These are phyloP conservation scores for Rachicladosporium sp. DNA, from an alignment of 2,329 filamentous ascomycete genomes.

Conservation along the genomic window DNA sequence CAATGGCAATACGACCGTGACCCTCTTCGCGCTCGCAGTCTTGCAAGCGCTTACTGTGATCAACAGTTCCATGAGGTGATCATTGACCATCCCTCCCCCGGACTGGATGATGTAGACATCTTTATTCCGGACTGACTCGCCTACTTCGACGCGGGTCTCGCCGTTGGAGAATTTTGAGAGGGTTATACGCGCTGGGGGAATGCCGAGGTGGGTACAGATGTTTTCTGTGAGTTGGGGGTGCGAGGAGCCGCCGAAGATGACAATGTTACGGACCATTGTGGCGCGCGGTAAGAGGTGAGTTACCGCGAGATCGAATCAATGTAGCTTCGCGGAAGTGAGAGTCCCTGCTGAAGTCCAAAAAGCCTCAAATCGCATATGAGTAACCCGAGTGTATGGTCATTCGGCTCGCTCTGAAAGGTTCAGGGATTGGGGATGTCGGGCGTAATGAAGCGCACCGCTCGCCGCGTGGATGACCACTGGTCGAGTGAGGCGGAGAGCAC, in stretches of 20 bases:
- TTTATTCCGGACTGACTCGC: conserved; percentile 92
- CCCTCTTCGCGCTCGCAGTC: conserved; percentile 77
- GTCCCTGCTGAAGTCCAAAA: too few relatives aligned
- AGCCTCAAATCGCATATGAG: too few relatives aligned
- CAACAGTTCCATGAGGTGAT: conserved; percentile 89
- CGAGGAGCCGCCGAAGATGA: conserved; percentile 84
- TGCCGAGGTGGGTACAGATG: conserved; percentile 78
- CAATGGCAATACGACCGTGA: conserved; percentile 85
- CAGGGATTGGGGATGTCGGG: too few relatives aligned
- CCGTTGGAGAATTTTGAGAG: conserved; percentile 89
- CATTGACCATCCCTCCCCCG: conserved; percentile 84
- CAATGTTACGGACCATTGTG: conserved; percentile 84
- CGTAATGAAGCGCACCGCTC: too few relatives aligned
- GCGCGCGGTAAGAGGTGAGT: background rate
- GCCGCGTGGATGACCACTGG: too few relatives aligned
- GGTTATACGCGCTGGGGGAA: conserved; percentile 72
- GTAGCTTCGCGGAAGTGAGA: background rate
- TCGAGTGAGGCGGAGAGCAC: too few relatives aligned
- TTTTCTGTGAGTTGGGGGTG: conserved; percentile 78
- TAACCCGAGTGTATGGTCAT: too few relatives aligned
- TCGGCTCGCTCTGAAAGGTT: too few relatives aligned
- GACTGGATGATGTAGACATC: conserved; percentile 99
- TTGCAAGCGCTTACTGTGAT: conserved; percentile 99
- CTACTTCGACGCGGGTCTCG: conserved; percentile 88
- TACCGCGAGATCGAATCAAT: background rate